These are phyloP conservation scores for Pseudopyrenochaeta lycopersici DNA, from an alignment of 2,329 filamentous ascomycete genomes.

Conservation along the genomic window DNA sequence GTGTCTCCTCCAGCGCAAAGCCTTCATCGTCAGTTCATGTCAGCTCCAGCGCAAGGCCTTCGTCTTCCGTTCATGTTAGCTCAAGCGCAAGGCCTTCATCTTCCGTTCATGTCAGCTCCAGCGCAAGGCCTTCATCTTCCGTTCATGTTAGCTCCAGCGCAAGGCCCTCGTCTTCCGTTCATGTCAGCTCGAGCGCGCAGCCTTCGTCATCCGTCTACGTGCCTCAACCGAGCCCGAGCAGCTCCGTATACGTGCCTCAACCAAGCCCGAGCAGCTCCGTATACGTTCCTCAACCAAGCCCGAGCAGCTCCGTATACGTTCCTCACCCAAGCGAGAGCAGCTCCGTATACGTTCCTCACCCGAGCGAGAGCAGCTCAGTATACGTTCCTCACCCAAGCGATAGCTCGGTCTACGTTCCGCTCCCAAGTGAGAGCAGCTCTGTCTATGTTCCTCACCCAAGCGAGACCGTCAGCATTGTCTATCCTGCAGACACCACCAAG, in stretches of 20 bases:
- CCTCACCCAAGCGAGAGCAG: background rate
- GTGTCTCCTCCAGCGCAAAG: conserved; percentile 1
- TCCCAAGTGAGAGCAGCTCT: conserved; percentile 7
- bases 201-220: background rate
- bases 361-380: background rate
- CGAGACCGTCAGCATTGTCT: conserved; percentile 11
- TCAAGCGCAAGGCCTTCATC: background rate
- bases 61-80: background rate
- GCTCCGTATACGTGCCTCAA: background rate
- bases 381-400: background rate
- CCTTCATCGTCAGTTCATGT: background rate
- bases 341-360: background rate
- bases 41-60: conserved; percentile 4
- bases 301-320: background rate
- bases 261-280: too few species aligned
- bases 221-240: background rate
- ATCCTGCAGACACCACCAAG: conserved; percentile 9
- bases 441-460: conserved; percentile 2
- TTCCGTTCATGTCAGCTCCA: background rate
- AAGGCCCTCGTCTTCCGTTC: conserved; percentile 1
- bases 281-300: background rate
- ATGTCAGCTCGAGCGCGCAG: conserved; percentile 3
- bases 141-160: background rate
- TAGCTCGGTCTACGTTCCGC: background rate
- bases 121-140: background rate